These are phyloP conservation scores for Fusarium guadeloupense DNA, from an alignment of 2,329 filamentous ascomycete species.

Conservation along the genomic window DNA sequence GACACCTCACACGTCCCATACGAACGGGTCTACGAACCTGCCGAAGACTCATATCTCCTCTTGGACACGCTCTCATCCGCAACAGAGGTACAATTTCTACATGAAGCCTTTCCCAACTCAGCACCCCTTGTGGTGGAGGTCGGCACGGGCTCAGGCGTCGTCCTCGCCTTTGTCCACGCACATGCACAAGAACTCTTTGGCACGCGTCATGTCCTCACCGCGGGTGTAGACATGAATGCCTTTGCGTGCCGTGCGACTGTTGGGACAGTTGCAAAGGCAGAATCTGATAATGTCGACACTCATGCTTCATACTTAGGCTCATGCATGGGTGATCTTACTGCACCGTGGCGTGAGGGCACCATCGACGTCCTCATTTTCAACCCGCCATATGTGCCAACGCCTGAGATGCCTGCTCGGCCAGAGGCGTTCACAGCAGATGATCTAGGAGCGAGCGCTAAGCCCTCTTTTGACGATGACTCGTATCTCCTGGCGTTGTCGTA, in stretches of 20 bases:
- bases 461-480: constrained; percentile 79
- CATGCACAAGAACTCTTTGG: constrained; percentile 79
- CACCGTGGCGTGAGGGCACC: constrained; percentile 62
- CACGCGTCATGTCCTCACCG: constrained; percentile 71
- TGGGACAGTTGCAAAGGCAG: constrained; percentile 69
- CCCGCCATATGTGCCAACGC: constrained; percentile 93
- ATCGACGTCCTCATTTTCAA: constrained; percentile 95
- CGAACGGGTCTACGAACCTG: constrained; percentile 90
- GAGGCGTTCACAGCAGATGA: constrained; percentile 40
- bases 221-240: constrained; percentile 85
- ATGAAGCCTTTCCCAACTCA: constrained; percentile 64
- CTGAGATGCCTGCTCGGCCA: constrained; percentile 70
- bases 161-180: constrained; percentile 87
- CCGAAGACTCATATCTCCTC: constrained; percentile 94
- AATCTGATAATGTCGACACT: constrained; percentile 45
- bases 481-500: constrained; percentile 87
- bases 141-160: constrained; percentile 90
- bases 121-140: constrained; percentile 80
- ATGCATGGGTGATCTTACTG: constrained; percentile 74
- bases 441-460: constrained; percentile 45
- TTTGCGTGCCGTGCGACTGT: constrained; percentile 82
- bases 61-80: constrained; percentile 86
- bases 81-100: constrained; percentile 75
- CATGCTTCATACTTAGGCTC: constrained; percentile 70
- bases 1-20: constrained; percentile 92